phyloP scores from a whole-genome alignment of 1,139 yeast species.

The Saccharomyces hybrid region DNA sequence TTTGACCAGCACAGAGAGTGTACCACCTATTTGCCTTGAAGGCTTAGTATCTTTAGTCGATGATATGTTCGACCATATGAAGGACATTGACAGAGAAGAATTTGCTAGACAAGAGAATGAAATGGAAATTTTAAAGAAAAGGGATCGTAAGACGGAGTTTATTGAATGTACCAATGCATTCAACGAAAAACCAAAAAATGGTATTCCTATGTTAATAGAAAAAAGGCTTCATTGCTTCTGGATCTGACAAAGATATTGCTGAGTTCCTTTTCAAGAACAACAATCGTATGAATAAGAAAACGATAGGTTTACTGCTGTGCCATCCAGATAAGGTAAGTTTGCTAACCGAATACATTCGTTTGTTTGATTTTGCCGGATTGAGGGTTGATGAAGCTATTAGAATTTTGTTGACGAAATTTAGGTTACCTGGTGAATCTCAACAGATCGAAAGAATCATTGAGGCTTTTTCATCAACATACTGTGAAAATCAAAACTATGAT shows the following conservation, averaged over 20 bases:
- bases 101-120: slow-evolving; percentile 9
- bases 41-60: slow-evolving; percentile 67
- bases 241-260: slow-evolving; percentile 58
- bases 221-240: slow-evolving; percentile 56
- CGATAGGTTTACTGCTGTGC: slow-evolving; percentile 78
- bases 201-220: slow-evolving; percentile 54
- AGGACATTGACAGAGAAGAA: slow-evolving; percentile 24
- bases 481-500: slow-evolving; percentile 45
- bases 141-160: slow-evolving; percentile 62
- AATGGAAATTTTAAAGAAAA: slow-evolving; percentile 31
- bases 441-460: slow-evolving; percentile 91
- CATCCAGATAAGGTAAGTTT: slow-evolving; percentile 61
- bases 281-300: slow-evolving; percentile 75
- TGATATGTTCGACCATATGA: slow-evolving; percentile 54
- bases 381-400: slow-evolving; percentile 93
- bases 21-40: slow-evolving; percentile 88
- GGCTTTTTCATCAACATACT: slow-evolving; percentile 74
- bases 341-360: slow-evolving; percentile 55
- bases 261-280: slow-evolving; percentile 70
- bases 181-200: slow-evolving; percentile 71
- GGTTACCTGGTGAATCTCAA: slow-evolving; percentile 96
- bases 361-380: slow-evolving; percentile 67
- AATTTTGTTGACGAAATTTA: slow-evolving; percentile 67
- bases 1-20: slow-evolving; percentile 65
- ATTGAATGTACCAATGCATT: slow-evolving; percentile 66